Percentiles rank a stretch among this genome's conserved stretches.
Evolutionary conservation across 306 rosid species (phyloP).

Genomic region (Quercus mongolica): DNA sequence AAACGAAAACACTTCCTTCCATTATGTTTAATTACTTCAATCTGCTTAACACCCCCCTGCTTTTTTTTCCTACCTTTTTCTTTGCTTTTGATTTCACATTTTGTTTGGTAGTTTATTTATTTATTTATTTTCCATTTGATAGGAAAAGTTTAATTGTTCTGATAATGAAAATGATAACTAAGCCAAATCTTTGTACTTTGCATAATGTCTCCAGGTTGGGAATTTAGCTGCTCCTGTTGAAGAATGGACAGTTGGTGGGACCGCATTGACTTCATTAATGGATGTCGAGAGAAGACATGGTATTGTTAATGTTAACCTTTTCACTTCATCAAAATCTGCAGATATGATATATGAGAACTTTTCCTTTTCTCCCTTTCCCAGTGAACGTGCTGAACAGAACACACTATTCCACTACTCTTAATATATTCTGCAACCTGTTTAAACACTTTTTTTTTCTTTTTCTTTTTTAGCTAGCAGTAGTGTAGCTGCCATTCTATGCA

Average conservation of each 20-base stretch:
- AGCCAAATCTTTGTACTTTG: conserved; percentile 4
- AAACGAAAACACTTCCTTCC: no score
- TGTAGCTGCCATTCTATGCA: background rate
- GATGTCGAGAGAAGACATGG: conserved; percentile 99
- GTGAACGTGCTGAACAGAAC: background rate
- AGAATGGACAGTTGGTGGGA: conserved; percentile 95
- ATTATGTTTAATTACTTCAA: no score
- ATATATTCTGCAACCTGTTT: background rate
- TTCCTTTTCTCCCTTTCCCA: background rate
- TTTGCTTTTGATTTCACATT: background rate
- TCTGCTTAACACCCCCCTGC: background rate
- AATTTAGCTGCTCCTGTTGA: conserved; percentile 88
- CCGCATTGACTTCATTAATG: conserved; percentile 87
- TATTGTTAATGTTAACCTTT: conserved; percentile 19
- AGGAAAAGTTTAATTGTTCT: background rate
- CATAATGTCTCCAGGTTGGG: conserved; percentile 57
- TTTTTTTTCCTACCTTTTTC: conserved; percentile 6
- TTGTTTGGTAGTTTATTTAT: background rate
- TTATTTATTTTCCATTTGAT: background rate
- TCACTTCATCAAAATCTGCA: background rate
- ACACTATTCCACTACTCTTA: background rate
- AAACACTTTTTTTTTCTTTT: background rate
- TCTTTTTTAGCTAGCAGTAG: background rate
- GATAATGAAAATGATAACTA: background rate
- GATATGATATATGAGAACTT: conserved; percentile 2